phyloP scores from a whole-genome alignment of 2,329 filamentous ascomycete genomes.

The Tolypocladium endophyticum region DNA sequence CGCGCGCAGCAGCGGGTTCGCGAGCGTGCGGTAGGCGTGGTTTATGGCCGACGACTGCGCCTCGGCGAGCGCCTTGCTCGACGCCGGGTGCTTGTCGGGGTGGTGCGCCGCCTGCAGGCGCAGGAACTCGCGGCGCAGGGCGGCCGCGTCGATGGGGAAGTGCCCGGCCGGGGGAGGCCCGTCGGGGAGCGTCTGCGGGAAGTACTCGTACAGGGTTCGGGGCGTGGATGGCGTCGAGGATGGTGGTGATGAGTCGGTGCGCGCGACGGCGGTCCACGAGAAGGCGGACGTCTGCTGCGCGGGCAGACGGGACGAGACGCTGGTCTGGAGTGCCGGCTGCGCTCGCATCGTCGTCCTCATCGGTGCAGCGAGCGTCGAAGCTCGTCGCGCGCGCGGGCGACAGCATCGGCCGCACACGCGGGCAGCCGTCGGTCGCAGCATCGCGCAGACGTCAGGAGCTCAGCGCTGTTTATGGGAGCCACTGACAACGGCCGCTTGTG shows the following conservation, averaged over 20 bases:
- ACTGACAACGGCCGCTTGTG: neutral
- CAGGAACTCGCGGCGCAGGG: constrained; percentile 77
- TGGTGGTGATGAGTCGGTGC: constrained; percentile 4
- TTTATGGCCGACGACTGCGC: constrained; percentile 77
- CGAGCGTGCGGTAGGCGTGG: constrained; percentile 79
- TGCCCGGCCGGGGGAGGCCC: constrained; percentile 70
- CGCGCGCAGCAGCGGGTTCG: constrained; percentile 68
- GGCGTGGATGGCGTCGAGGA: neutral
- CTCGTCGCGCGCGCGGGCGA: neutral
- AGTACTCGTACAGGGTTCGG: constrained; percentile 72
- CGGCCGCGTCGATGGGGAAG: constrained; percentile 62
- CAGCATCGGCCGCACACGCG: neutral
- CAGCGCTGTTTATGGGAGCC: neutral
- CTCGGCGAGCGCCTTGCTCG: constrained; percentile 54
- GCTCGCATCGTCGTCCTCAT: neutral
- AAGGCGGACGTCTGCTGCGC: neutral
- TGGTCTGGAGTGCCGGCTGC: neutral
- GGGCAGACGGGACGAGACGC: neutral
- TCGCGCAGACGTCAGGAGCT: neutral
- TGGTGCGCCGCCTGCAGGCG: constrained; percentile 68
- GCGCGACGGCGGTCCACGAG: constrained; percentile 2
- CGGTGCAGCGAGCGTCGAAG: neutral
- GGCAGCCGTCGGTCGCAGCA: neutral
- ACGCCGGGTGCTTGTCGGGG: constrained; percentile 54
- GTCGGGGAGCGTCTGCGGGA: constrained; percentile 64